Evolutionary conservation across 2,329 filamentous ascomycete genomes (phyloP).

Genomic region (Aspergillus pseudoterreus): DNA sequence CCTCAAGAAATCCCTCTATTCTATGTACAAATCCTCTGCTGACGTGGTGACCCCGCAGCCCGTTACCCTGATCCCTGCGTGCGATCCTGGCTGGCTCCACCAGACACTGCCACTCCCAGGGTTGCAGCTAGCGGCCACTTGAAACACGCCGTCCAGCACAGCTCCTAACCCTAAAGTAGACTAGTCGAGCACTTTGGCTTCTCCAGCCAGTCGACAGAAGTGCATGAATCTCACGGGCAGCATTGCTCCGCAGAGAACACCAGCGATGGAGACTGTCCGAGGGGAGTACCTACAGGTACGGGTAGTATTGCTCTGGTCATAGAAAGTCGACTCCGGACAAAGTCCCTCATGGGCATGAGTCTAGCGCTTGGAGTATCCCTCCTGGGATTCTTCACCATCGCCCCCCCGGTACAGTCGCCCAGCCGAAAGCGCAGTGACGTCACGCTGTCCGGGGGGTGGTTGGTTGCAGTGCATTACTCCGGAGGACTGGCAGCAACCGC

Average conservation of each 20-base stretch:
- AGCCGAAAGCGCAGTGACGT: background rate
- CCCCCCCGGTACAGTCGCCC: too few species aligned
- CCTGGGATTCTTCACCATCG: background rate
- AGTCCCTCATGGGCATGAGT: background rate
- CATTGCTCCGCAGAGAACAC: background rate
- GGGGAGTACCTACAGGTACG: background rate
- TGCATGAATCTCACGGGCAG: background rate
- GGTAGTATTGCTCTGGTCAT: background rate
- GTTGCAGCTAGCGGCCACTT: constrained; percentile 27
- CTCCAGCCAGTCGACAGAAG: background rate
- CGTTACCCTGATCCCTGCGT: constrained; percentile 28
- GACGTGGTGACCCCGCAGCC: constrained; percentile 22
- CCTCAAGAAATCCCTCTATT: too few species aligned
- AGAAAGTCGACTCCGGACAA: background rate
- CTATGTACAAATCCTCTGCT: too few species aligned
- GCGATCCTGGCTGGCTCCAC: constrained; percentile 27
- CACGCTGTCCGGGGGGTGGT: too few species aligned
- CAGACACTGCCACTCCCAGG: constrained; percentile 29
- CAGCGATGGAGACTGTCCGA: background rate
- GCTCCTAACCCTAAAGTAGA: background rate
- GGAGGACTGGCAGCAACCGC: background rate
- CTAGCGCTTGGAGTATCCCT: background rate
- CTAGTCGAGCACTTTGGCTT: background rate
- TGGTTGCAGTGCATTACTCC: too few species aligned
- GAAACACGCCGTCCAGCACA: constrained; percentile 24